Evolutionary conservation across 768 basidiomycete species (phyloP).

Genomic region (Suillus subluteus): DNA sequence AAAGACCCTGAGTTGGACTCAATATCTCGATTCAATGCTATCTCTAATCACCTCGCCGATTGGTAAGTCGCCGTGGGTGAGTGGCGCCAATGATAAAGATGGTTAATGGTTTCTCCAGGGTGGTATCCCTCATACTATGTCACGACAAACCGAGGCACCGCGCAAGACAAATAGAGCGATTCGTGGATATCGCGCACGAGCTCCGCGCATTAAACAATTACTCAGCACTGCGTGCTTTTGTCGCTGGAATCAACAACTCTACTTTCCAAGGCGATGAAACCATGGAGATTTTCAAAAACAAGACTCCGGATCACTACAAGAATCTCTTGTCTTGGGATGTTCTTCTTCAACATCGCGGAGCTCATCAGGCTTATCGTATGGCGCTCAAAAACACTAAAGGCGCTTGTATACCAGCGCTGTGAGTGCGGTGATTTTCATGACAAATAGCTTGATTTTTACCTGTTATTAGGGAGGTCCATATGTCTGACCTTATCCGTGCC

Average conservation of each 20-base stretch:
- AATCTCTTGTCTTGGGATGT: conserved; percentile 83
- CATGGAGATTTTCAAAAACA: conserved; percentile 70
- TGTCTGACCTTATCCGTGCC: conserved; percentile 85
- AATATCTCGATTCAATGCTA: conserved; percentile 71
- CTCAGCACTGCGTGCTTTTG: conserved; percentile 87
- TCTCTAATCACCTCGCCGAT: conserved; percentile 83
- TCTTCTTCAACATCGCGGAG: conserved; percentile 77
- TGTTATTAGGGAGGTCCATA: conserved; percentile 76
- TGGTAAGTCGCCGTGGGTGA: conserved; percentile 55
- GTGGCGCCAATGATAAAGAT: not conserved
- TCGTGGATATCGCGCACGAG: conserved; percentile 81
- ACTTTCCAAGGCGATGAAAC: conserved; percentile 79
- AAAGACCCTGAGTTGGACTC: conserved; percentile 68
- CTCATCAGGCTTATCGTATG: conserved; percentile 90
- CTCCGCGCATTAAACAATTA: conserved; percentile 90
- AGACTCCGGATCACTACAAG: conserved; percentile 71
- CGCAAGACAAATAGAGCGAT: conserved; percentile 84
- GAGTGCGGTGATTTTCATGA: conserved; percentile 26
- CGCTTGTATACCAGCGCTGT: conserved; percentile 87
- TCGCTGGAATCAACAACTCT: conserved; percentile 90
- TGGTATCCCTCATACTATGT: conserved; percentile 86
- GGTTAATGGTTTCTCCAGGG: conserved; percentile 54
- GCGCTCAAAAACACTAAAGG: conserved; percentile 86
- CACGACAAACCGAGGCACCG: conserved; percentile 79
- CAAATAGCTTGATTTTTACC: conserved; percentile 18